phyloP scores from a whole-genome alignment of 2,329 filamentous ascomycete species.

The Epichloe aotearoae region DNA sequence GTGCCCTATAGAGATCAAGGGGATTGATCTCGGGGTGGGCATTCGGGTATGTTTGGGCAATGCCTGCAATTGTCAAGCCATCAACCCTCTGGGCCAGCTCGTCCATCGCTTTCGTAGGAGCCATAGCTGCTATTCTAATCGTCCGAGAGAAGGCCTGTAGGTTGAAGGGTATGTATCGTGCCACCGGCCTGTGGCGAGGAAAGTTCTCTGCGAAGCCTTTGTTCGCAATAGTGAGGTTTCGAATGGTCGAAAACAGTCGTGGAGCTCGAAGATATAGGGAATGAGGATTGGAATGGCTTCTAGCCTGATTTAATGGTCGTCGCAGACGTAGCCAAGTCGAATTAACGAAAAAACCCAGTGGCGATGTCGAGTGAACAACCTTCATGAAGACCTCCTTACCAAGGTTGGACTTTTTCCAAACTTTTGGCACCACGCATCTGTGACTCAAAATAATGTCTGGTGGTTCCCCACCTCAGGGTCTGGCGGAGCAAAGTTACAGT shows the following conservation, averaged over 20 bases:
- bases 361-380: not conserved
- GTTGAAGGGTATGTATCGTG: not conserved
- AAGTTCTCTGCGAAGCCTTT: not conserved
- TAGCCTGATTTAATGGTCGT: not conserved
- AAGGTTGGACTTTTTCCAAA: not conserved
- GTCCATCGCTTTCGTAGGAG: conserved; percentile 1
- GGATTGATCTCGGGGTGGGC: conserved; percentile 59
- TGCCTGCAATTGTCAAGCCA: conserved; percentile 4
- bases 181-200: not conserved
- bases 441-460: conserved; percentile 5
- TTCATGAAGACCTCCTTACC: conserved; percentile 3
- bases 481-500: conserved; percentile 1
- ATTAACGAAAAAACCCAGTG: not conserved
- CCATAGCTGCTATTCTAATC: conserved; percentile 1
- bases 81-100: conserved; percentile 7
- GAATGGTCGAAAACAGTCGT: conserved; percentile 1
- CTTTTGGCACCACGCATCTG: not conserved
- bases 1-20: conserved; percentile 67
- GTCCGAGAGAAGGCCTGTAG: not conserved
- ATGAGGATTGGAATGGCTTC: conserved; percentile 1
- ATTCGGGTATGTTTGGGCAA: conserved; percentile 29
- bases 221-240: not conserved
- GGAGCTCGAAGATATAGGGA: not conserved
- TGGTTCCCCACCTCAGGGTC: conserved; percentile 2
- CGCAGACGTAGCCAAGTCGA: not conserved